These are phyloP conservation scores for Tolypocladium paradoxum DNA, from an alignment of 2,329 filamentous ascomycete species.

Conservation along the genomic window DNA sequence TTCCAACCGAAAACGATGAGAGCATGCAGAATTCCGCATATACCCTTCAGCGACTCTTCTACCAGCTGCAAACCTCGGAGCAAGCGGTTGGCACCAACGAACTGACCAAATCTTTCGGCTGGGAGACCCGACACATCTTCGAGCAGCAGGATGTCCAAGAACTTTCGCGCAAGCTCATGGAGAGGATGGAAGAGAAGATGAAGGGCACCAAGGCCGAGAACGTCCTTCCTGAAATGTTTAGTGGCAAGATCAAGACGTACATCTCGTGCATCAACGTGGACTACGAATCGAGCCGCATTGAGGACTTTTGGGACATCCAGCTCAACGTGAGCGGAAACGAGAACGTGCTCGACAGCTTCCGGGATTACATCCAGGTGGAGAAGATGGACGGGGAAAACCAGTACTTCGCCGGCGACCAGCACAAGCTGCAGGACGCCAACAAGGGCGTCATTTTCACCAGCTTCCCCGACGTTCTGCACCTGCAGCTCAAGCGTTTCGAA, in stretches of 20 bases:
- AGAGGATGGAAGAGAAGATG: conserved; percentile 95
- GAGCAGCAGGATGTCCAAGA: conserved; percentile 99
- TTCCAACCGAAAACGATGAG: conserved; percentile 79
- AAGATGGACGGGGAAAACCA: conserved; percentile 98
- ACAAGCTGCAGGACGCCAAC: conserved; percentile 89
- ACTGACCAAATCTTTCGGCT: conserved; percentile 91
- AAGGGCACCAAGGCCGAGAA: conserved; percentile 91
- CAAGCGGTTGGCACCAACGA: conserved; percentile 82
- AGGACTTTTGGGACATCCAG: conserved; percentile 99
- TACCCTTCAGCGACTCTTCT: conserved; percentile 86
- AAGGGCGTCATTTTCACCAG: conserved; percentile 96
- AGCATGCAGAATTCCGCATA: conserved; percentile 82
- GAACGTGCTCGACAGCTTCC: conserved; percentile 86
- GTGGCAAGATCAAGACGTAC: conserved; percentile 97
- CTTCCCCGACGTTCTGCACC: conserved; percentile 86
- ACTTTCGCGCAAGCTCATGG: conserved; percentile 91
- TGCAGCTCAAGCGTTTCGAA: conserved; percentile 95
- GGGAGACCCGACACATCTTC: conserved; percentile 96
- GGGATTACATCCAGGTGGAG: conserved; percentile 92
- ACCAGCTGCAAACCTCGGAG: conserved; percentile 80
- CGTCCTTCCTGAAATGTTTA: conserved; percentile 80
- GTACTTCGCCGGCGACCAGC: conserved; percentile 83
- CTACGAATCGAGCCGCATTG: conserved; percentile 88
- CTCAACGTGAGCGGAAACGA: conserved; percentile 93
- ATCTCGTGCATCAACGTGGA: conserved; percentile 98